Evolutionary conservation across 352 stramenopile genomes (phyloP).

Genomic region (Bremia lactucae): DNA sequence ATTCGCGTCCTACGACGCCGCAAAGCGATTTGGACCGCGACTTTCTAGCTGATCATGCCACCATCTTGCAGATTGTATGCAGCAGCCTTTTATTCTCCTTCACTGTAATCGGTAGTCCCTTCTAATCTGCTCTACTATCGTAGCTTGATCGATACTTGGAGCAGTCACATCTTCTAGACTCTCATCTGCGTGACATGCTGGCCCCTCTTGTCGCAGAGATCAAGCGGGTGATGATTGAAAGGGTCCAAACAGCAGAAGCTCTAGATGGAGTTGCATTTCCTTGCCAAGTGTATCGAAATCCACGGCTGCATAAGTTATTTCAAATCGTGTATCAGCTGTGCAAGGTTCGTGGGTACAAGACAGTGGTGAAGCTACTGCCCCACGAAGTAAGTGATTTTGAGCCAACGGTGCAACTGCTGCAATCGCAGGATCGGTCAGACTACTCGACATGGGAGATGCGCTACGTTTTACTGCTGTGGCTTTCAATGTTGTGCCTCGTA

Average conservation of each 20-base stretch:
- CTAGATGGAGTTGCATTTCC: slow-evolving; percentile 36
- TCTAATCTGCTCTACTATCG: neutral
- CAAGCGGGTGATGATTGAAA: slow-evolving; percentile 40
- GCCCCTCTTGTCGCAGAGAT: slow-evolving; percentile 52
- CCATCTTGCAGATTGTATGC: slow-evolving; percentile 43
- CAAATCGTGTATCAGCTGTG: slow-evolving; percentile 92
- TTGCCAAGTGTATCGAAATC: slow-evolving; percentile 65
- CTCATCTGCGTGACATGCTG: slow-evolving; percentile 70
- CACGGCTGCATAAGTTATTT: slow-evolving; percentile 78
- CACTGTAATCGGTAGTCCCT: neutral
- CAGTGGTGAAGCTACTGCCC: slow-evolving; percentile 91
- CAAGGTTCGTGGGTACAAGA: slow-evolving; percentile 95
- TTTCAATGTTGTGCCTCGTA: slow-evolving; percentile 95
- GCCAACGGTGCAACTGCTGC: slow-evolving; percentile 83
- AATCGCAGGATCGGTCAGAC: slow-evolving; percentile 81
- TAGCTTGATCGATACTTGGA: slow-evolving; percentile 85
- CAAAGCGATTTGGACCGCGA: slow-evolving; percentile 38
- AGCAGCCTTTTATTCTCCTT: neutral
- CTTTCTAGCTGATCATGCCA: slow-evolving; percentile 29
- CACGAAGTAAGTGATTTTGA: slow-evolving; percentile 95
- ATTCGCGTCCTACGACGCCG: slow-evolving; percentile 13
- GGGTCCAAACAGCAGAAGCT: slow-evolving; percentile 8
- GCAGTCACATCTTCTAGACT: slow-evolving; percentile 85
- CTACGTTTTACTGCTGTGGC: slow-evolving; percentile 92
- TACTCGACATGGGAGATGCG: slow-evolving; percentile 60